phyloP scores from a whole-genome alignment of 2,329 filamentous ascomycete species.

The Talaromyces verruculosus region DNA sequence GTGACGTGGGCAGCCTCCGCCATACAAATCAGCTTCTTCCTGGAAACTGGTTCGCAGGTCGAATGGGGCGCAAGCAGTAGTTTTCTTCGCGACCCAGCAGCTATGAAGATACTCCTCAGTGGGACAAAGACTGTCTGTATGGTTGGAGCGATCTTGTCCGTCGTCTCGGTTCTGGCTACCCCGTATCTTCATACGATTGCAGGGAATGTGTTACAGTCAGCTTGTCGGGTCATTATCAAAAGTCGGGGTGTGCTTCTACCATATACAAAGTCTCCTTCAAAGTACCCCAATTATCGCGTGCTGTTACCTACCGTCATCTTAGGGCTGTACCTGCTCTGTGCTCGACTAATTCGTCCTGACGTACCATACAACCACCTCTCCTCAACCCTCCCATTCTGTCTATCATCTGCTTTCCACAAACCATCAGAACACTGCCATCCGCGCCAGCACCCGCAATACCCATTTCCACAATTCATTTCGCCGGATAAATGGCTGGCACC shows the following conservation, averaged over 20 bases:
- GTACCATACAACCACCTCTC: conserved; percentile 42
- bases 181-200: conserved; percentile 30
- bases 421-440: conserved; percentile 28
- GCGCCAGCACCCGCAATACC: conserved; percentile 29
- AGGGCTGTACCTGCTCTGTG: conserved; percentile 31
- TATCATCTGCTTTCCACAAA: conserved; percentile 34
- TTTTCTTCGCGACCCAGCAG: conserved; percentile 38
- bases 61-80: conserved; percentile 39
- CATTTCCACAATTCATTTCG: conserved; percentile 25
- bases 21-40: conserved; percentile 41
- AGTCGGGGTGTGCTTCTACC: neutral
- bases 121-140: conserved; percentile 34
- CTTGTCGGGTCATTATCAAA: neutral
- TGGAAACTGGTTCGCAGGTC: conserved; percentile 43
- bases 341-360: conserved; percentile 32
- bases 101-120: conserved; percentile 40
- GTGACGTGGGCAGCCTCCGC: conserved; percentile 36
- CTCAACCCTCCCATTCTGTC: conserved; percentile 36
- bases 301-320: conserved; percentile 27
- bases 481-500: conserved; percentile 1
- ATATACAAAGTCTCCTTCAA: neutral
- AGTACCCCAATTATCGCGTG: conserved; percentile 2
- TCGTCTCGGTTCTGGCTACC: conserved; percentile 32
- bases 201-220: neutral
- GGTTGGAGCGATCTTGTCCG: conserved; percentile 30